phyloP scores from a whole-genome alignment of 371 early-diverging fungal species.

The Mucor ambiguus region DNA sequence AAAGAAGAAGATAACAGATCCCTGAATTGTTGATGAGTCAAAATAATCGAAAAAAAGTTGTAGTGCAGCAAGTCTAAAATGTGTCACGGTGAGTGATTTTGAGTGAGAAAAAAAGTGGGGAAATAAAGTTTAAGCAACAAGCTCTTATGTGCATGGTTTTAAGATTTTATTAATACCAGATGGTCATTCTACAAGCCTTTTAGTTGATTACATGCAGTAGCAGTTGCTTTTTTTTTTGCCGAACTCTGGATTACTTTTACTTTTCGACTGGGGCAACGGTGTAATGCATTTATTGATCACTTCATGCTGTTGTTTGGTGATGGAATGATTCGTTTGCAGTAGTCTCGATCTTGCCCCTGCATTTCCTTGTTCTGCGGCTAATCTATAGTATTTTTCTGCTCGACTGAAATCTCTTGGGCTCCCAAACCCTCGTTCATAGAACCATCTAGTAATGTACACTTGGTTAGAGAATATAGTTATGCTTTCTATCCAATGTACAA shows the following conservation, averaged over 20 bases:
- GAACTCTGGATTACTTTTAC: neutral
- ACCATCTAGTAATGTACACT: conserved; percentile 26
- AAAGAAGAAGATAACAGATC: neutral
- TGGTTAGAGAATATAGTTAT: neutral
- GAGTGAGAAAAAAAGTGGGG: neutral
- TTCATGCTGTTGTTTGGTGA: conserved; percentile 27
- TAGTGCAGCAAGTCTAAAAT: neutral
- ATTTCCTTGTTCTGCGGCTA: conserved; percentile 37
- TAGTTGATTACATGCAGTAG: conserved; percentile 5
- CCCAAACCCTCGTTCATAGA: conserved; percentile 46
- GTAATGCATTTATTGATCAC: neutral
- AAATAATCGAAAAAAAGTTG: neutral
- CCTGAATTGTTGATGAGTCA: conserved; percentile 3
- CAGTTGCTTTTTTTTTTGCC: conserved; percentile 8
- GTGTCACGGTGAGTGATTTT: conserved; percentile 16
- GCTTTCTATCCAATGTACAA: too few relatives aligned
- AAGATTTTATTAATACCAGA: neutral
- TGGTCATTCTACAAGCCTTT: neutral
- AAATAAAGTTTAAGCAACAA: neutral
- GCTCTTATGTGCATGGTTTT: neutral
- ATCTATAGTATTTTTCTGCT: conserved; percentile 30
- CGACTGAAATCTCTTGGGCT: conserved; percentile 27
- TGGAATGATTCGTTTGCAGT: conserved; percentile 7
- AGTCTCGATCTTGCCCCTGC: conserved; percentile 11
- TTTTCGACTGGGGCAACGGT: neutral